Conservation (phyloP, 352 stramenopile species). For the Pythium rishiriense region DNA sequence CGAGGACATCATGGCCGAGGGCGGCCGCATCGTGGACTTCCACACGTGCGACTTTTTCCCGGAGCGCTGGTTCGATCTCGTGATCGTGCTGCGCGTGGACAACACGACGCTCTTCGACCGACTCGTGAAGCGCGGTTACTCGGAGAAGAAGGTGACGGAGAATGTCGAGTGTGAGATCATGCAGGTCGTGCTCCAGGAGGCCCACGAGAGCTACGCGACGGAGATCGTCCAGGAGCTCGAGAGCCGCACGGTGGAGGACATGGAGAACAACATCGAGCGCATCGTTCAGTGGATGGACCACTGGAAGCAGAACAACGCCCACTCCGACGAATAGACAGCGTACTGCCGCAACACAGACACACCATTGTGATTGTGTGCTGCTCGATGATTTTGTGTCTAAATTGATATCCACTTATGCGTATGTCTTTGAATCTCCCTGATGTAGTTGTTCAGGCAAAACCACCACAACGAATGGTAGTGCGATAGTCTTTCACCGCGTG, state of each 20-base stretch:
- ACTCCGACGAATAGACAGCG: constrained; percentile 25
- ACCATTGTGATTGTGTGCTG: too few relatives aligned
- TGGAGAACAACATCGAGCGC: constrained; percentile 94
- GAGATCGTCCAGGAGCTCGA: constrained; percentile 96
- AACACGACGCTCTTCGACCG: constrained; percentile 93
- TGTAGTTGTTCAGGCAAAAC: constrained; percentile 19
- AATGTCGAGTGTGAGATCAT: constrained; percentile 99
- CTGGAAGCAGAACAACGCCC: constrained; percentile 79
- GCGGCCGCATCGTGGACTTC: constrained; percentile 95
- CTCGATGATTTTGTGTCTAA: too few relatives aligned
- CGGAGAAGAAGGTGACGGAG: constrained; percentile 94
- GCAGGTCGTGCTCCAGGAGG: constrained; percentile 97
- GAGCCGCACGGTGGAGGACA: constrained; percentile 95
- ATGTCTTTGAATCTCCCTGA: neutral
- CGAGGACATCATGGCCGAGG: constrained; percentile 89
- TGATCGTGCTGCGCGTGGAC: constrained; percentile 90
- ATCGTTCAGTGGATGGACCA: constrained; percentile 92
- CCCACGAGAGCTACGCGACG: constrained; percentile 90
- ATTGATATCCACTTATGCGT: neutral
- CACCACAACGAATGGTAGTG: constrained; percentile 25
- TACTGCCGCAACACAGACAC: neutral
- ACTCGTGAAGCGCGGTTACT: constrained; percentile 90
- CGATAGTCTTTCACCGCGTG: constrained; percentile 28
- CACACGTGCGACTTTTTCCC: constrained; percentile 98
- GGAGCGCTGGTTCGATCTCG: constrained; percentile 96